Conservation (phyloP, 2,329 filamentous ascomycete genomes). For the Fusarium sarcochroum region DNA sequence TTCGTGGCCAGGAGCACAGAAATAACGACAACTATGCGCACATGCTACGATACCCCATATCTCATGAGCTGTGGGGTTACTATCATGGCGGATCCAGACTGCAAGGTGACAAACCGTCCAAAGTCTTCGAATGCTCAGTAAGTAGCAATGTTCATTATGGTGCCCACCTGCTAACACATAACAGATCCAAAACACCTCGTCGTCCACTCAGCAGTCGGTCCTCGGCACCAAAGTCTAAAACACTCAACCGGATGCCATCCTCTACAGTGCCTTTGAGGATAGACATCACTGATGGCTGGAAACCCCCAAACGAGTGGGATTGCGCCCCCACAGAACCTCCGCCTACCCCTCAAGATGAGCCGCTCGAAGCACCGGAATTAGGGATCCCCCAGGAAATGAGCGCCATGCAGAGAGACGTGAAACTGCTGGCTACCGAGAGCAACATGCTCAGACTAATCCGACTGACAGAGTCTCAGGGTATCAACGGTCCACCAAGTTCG, state of each 20-base stretch:
- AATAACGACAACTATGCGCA: slow-evolving; percentile 21
- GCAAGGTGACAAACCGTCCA: slow-evolving; percentile 11
- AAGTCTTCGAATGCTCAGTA: slow-evolving; percentile 21
- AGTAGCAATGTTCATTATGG: rapidly evolving
- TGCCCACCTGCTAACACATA: background rate
- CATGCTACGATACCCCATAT: slow-evolving; percentile 2
- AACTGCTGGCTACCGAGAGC: slow-evolving; percentile 11
- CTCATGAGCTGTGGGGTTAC: slow-evolving; percentile 36
- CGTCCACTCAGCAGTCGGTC: slow-evolving; percentile 28
- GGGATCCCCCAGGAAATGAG: slow-evolving; percentile 14
- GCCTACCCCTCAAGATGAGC: slow-evolving; percentile 1
- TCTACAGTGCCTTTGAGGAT: slow-evolving; percentile 11
- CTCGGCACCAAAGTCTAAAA: background rate
- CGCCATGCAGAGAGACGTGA: slow-evolving; percentile 22
- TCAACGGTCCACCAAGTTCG: background rate
- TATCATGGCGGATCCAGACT: slow-evolving; percentile 19
- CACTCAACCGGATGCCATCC: slow-evolving; percentile 25
- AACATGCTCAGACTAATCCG: slow-evolving; percentile 26
- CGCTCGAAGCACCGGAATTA: background rate
- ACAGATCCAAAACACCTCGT: slow-evolving; percentile 14
- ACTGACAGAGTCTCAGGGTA: slow-evolving; percentile 5
- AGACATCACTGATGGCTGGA: slow-evolving; percentile 26
- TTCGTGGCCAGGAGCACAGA: slow-evolving; percentile 39
- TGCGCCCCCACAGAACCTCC: slow-evolving; percentile 29
- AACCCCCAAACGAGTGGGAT: slow-evolving; percentile 25